Conservation (phyloP, 495 filamentous ascomycete species). For the Aspergillus sclerotioniger region DNA sequence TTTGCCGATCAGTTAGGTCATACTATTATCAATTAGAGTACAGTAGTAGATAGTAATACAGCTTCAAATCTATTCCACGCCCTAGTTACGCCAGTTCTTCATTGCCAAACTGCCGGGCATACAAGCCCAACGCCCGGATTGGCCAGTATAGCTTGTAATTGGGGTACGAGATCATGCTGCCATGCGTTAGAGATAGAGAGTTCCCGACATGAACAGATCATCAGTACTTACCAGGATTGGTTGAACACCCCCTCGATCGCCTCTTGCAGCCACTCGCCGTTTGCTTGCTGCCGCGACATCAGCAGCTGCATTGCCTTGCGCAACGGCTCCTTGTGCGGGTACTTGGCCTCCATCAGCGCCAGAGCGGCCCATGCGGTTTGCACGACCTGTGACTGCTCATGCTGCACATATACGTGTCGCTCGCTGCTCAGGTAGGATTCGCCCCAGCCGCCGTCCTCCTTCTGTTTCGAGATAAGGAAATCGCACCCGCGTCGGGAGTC, state of each 20-base stretch:
- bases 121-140: constrained; percentile 7
- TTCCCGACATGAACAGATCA: constrained; percentile 7
- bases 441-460: constrained; percentile 91
- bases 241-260: constrained; percentile 98
- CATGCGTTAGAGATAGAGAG: constrained; percentile 65
- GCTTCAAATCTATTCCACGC: neutral
- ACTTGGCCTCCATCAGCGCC: constrained; percentile 8
- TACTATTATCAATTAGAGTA: no score
- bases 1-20: no score
- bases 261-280: constrained; percentile 74
- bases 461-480: constrained; percentile 80
- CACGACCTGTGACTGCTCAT: constrained; percentile 47
- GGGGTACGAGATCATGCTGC: constrained; percentile 95
- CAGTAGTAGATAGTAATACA: neutral
- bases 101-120: constrained; percentile 8
- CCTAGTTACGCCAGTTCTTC: neutral
- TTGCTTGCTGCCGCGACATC: constrained; percentile 9
- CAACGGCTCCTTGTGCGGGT: constrained; percentile 9
- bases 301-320: constrained; percentile 13
- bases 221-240: constrained; percentile 74
- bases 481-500: constrained; percentile 72
- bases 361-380: constrained; percentile 12
- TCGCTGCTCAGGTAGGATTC: constrained; percentile 82
- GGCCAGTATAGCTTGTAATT: constrained; percentile 46
- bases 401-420: constrained; percentile 58